Evolutionary conservation across 306 rosid species (phyloP).

Genomic region (Acacia acuminata): DNA sequence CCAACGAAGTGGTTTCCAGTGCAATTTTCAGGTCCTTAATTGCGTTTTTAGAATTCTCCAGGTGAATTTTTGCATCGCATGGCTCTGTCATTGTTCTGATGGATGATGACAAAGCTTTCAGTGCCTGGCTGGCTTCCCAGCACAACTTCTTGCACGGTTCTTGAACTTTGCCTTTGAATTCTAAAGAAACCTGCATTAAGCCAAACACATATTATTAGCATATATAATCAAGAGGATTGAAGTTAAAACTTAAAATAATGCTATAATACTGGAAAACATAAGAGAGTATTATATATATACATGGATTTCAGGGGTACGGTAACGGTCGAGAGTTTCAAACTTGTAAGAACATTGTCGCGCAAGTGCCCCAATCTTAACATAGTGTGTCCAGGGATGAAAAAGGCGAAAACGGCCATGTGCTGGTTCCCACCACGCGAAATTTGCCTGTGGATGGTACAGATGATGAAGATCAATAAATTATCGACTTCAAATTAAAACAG

Average conservation of each 20-base stretch:
- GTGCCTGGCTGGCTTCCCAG: constrained; percentile 60
- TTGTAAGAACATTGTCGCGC: constrained; percentile 76
- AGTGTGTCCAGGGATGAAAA: constrained; percentile 86
- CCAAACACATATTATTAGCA: not conserved
- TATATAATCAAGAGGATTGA: not conserved
- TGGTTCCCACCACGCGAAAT: constrained; percentile 93
- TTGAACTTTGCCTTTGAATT: constrained; percentile 50
- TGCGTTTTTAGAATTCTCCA: constrained; percentile 58
- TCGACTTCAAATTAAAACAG: not conserved
- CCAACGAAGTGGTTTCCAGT: constrained; percentile 41
- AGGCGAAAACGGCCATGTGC: constrained; percentile 74
- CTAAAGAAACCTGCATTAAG: constrained; percentile 43
- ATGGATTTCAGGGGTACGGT: constrained; percentile 50
- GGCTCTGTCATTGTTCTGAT: constrained; percentile 65
- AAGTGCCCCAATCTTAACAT: constrained; percentile 71
- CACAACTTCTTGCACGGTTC: constrained; percentile 61
- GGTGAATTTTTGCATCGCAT: constrained; percentile 45
- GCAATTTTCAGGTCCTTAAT: constrained; percentile 53
- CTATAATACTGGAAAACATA: not conserved
- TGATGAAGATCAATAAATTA: not conserved
- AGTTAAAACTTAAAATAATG: not conserved
- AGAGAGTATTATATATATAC: constrained; percentile 25
- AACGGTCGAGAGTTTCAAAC: constrained; percentile 66
- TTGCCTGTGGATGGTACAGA: constrained; percentile 47
- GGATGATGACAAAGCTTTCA: constrained; percentile 57